Percentiles rank a stretch among this genome's conserved stretches.
These are phyloP conservation scores for Aspergillus uvarum DNA, from an alignment of 2,329 filamentous ascomycete genomes.

Conservation along the genomic window DNA sequence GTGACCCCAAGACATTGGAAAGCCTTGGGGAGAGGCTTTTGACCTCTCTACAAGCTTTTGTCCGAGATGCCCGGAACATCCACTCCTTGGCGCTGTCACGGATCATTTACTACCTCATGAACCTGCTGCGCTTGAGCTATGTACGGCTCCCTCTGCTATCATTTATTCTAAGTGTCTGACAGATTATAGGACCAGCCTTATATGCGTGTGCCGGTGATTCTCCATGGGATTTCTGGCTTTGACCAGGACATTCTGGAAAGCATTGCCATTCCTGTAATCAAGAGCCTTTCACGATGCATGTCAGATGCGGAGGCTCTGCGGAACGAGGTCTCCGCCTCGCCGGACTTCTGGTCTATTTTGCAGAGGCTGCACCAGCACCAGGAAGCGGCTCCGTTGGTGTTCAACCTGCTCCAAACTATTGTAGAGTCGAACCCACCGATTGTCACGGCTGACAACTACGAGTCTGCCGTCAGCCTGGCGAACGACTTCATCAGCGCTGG, in stretches of 20 bases:
- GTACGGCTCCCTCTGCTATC: slow-evolving; percentile 51
- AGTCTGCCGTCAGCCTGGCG: slow-evolving; percentile 77
- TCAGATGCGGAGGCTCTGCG: slow-evolving; percentile 73
- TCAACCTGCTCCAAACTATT: slow-evolving; percentile 79
- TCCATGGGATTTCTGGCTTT: slow-evolving; percentile 88
- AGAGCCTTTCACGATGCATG: slow-evolving; percentile 78
- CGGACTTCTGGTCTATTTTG: slow-evolving; percentile 94
- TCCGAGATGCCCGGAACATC: slow-evolving; percentile 74
- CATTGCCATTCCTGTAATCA: slow-evolving; percentile 72
- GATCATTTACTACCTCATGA: slow-evolving; percentile 82
- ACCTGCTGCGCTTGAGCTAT: slow-evolving; percentile 78
- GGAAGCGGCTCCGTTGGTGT: slow-evolving; percentile 74
- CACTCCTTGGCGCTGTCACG: slow-evolving; percentile 83
- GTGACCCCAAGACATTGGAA: slow-evolving; percentile 70
- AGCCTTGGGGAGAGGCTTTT: slow-evolving; percentile 76
- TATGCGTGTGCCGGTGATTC: slow-evolving; percentile 83
- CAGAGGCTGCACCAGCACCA: slow-evolving; percentile 68
- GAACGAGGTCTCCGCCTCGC: slow-evolving; percentile 92
- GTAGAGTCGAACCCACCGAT: slow-evolving; percentile 71
- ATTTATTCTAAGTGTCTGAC: slow-evolving; percentile 13
- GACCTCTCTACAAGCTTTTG: slow-evolving; percentile 73
- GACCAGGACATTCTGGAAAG: slow-evolving; percentile 73
- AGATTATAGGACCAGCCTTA: slow-evolving; percentile 74
- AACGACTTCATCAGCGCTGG: slow-evolving; percentile 88
- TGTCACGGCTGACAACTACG: slow-evolving; percentile 94